Evolutionary conservation across 768 basidiomycete genomes (phyloP), one percentile per base, ranked within the genome.

Genomic region (Xerocomellus amylosporus): DNA sequence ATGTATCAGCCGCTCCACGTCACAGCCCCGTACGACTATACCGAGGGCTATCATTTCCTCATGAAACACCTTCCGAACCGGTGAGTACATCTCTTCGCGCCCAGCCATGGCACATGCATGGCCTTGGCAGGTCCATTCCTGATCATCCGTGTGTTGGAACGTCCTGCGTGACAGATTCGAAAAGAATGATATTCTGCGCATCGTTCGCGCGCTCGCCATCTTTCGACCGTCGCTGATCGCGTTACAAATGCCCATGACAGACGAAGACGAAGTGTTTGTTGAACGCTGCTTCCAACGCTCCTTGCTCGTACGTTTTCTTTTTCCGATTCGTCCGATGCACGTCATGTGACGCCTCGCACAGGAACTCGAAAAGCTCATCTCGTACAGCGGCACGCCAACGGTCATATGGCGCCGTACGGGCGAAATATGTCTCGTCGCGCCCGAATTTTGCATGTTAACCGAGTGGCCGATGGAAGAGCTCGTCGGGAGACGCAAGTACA

Each of bases 351-450:
- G n/a, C 7, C 57, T 31, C 31, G 13, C 37, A 24, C 44, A 96
- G 93, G 96, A 98, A 77, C 80, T 98, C 53, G 93, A 97, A 73
- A 98, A 97, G 74, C 81, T 98, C 57, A 97, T 98, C 55, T 93
- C 93, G 48, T 97, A 91, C 71, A 95, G 90, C 62, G 96, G 96
- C 12, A 98, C 96, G 28, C 96, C 96, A 3, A 98, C 96, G 1
- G 93, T 95, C 39, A 90, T 96, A 12, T 99, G 96, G 96, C 86
- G 97, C 42, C 81, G 97, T 47, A 99, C 97, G 19, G 97, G 97
- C 63, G 97, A 99, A 74, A 94, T 99, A 24, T 95, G 93, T 66
- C 85, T 97, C 43, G 97, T 94, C 44, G 95, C 94, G 1, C 90
- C 93, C 6, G 97, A 99, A 73, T 98, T 99, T 67, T 91, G 88